Conservation (phyloP, 2,329 filamentous ascomycete species). For the Fusarium succisae region DNA sequence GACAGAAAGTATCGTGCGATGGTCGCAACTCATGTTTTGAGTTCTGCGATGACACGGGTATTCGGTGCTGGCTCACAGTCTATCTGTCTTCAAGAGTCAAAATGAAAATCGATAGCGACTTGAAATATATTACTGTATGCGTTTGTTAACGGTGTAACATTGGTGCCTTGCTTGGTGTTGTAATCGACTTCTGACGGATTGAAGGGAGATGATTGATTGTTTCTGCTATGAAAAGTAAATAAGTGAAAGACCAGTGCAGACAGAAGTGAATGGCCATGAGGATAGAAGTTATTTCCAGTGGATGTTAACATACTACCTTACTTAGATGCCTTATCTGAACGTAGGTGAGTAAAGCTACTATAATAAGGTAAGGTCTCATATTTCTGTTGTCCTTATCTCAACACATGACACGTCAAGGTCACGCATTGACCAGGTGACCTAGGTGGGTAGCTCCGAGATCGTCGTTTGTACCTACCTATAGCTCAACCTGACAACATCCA, state of each 20-base stretch:
- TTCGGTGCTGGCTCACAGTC: not conserved
- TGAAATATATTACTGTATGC: not conserved
- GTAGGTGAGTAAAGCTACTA: not conserved
- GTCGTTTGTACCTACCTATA: not conserved
- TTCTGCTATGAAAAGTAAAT: not conserved
- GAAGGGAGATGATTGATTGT: not conserved
- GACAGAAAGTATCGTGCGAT: not conserved
- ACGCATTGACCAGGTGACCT: slow-evolving; percentile 35
- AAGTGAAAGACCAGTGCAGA: not conserved
- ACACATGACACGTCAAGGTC: slow-evolving; percentile 12
- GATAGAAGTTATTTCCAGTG: not conserved
- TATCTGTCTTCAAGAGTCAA: not conserved
- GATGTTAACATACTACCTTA: not conserved
- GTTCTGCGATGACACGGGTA: not conserved
- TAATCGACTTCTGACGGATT: not conserved
- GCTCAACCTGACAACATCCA: slow-evolving; percentile 14
- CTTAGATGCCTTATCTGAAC: not conserved
- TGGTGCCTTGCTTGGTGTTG: not conserved
- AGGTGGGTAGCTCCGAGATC: slow-evolving; percentile 11
- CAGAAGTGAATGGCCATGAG: not conserved
- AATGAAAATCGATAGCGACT: not conserved
- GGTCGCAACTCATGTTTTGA: not conserved
- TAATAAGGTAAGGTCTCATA: not conserved
- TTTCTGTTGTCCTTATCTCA: not conserved
- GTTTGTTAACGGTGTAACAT: not conserved